phyloP scores from a whole-genome alignment of 495 filamentous ascomycete genomes.

The Ascodesmis nigricans region DNA sequence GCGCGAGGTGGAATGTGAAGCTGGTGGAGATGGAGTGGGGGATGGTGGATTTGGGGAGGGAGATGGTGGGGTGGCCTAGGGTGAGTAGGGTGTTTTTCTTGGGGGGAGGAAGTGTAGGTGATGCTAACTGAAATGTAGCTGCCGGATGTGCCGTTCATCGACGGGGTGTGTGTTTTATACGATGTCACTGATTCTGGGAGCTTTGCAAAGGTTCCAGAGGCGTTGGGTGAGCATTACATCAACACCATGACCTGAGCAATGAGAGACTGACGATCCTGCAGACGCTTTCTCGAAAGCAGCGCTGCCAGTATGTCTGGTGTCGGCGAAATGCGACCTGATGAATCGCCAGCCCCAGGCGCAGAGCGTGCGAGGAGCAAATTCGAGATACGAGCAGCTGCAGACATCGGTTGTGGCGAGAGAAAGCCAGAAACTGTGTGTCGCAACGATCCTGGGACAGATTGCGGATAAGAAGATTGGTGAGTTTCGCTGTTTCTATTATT shows the following conservation, averaged over 20 bases:
- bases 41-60: conserved; percentile 42
- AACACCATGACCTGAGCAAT: neutral
- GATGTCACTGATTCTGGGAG: conserved; percentile 58
- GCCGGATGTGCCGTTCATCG: conserved; percentile 42
- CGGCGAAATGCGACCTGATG: conserved; percentile 63
- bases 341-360: conserved; percentile 32
- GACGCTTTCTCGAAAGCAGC: conserved; percentile 44
- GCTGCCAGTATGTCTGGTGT: conserved; percentile 54
- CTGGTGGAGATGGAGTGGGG: conserved; percentile 55
- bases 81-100: conserved; percentile 25
- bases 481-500: conserved; percentile 8
- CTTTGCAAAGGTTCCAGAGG: conserved; percentile 40
- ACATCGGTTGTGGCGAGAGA: conserved; percentile 48
- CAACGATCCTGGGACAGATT: conserved; percentile 47
- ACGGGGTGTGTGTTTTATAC: conserved; percentile 68
- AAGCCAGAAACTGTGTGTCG: conserved; percentile 56
- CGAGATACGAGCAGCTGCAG: conserved; percentile 48
- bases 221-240: conserved; percentile 40
- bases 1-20: conserved; percentile 51
- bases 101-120: too few relatives aligned
- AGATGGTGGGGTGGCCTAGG: conserved; percentile 60
- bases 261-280: conserved; percentile 19
- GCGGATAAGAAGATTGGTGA: conserved; percentile 45
- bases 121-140: conserved; percentile 13
- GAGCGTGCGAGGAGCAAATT: too few relatives aligned